Conservation (phyloP, 345 rosid genomes). For the Eucalyptus dawsonii region DNA sequence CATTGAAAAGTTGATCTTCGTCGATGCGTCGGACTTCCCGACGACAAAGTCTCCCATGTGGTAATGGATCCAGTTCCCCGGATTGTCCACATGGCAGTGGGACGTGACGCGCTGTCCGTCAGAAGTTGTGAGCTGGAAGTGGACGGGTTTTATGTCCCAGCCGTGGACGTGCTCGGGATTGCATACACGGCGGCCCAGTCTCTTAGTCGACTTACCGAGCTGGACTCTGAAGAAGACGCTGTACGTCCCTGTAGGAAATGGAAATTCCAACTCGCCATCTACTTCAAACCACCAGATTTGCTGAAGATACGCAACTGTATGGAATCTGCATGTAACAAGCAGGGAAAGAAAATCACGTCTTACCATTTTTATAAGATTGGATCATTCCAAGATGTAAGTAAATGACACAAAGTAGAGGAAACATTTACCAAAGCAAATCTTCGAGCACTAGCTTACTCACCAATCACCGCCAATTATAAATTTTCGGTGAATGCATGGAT, state of each 20-base stretch:
- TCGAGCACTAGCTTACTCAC: background rate
- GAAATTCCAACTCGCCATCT: constrained; percentile 73
- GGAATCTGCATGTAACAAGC: constrained; percentile 27
- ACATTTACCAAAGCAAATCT: background rate
- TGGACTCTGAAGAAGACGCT: constrained; percentile 74
- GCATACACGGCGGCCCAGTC: constrained; percentile 64
- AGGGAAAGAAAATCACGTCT: background rate
- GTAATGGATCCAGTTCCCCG: constrained; percentile 61
- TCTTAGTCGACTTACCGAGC: constrained; percentile 52
- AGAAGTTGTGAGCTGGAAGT: constrained; percentile 63
- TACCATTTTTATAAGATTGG: background rate
- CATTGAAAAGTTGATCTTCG: constrained; percentile 51
- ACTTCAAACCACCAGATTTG: constrained; percentile 98
- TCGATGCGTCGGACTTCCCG: background rate
- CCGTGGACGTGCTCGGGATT: constrained; percentile 74
- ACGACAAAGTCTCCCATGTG: constrained; percentile 75
- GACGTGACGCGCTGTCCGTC: constrained; percentile 55
- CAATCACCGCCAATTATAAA: background rate
- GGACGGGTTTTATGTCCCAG: constrained; percentile 79
- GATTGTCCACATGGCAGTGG: constrained; percentile 34
- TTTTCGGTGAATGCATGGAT: background rate
- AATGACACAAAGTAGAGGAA: background rate
- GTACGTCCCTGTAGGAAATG: constrained; percentile 62
- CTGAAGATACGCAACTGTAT: constrained; percentile 72
- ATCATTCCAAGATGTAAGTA: background rate